A percentile compares a stretch with the other conserved stretches of the same genome.
Conservation (phyloP, 1,139 yeast species). For the Kluyveromyces sp. region DNA sequence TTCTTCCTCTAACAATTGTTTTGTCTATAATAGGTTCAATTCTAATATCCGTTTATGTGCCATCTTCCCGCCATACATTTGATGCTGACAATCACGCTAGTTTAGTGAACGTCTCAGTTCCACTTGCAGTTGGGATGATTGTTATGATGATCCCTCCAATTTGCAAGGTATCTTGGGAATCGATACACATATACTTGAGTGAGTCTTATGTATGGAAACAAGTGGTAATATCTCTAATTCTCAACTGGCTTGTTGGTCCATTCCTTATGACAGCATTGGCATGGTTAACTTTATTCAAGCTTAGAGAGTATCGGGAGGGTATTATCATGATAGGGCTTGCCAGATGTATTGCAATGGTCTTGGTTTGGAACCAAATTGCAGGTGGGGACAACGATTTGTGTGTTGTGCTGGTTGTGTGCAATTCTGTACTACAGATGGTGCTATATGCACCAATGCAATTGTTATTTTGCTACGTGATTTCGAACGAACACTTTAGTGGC, state of each 20-base stretch:
- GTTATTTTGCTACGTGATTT: constrained; percentile 40
- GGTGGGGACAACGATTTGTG: constrained; percentile 48
- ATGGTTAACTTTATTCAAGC: constrained; percentile 47
- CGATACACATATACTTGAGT: constrained; percentile 26
- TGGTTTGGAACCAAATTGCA: constrained; percentile 55
- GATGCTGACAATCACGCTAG: constrained; percentile 8
- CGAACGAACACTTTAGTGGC: constrained; percentile 20
- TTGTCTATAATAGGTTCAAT: constrained; percentile 9
- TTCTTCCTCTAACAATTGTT: constrained; percentile 12
- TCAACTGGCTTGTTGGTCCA: constrained; percentile 56
- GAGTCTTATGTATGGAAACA: constrained; percentile 31
- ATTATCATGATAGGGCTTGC: constrained; percentile 55
- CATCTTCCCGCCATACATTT: constrained; percentile 12
- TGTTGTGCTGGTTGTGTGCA: constrained; percentile 46
- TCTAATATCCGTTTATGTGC: constrained; percentile 12
- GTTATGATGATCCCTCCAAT: constrained; percentile 56
- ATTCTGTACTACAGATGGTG: constrained; percentile 47
- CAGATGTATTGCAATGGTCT: constrained; percentile 58
- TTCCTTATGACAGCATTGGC: constrained; percentile 51
- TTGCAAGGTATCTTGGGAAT: constrained; percentile 49
- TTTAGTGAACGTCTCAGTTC: constrained; percentile 27
- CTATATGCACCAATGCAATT: constrained; percentile 50
- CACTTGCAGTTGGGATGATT: constrained; percentile 47
- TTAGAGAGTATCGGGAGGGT: constrained; percentile 46
- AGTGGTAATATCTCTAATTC: constrained; percentile 37